phyloP scores from a whole-genome alignment of 78 protist species.

The Emiliania huxleyi region DNA sequence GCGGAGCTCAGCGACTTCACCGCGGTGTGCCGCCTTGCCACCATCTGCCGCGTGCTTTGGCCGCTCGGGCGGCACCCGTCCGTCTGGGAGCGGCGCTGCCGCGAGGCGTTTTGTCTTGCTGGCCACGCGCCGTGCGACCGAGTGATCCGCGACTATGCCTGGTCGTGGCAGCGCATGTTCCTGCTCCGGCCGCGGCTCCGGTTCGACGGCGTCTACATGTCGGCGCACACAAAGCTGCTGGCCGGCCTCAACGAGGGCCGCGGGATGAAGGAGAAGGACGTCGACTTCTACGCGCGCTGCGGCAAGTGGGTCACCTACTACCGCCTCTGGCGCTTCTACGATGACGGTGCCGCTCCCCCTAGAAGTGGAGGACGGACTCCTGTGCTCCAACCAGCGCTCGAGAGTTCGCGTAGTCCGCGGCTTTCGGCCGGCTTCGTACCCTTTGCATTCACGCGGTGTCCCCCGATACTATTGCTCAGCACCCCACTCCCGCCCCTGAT shows the following conservation, averaged over 20 bases:
- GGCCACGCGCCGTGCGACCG: not conserved
- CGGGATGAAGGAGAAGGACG: slow-evolving; percentile 14
- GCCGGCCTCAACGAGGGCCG: not conserved
- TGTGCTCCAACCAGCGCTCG: too few species aligned
- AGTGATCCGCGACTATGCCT: not conserved
- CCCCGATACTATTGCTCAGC: too few species aligned
- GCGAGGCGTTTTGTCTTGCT: not conserved
- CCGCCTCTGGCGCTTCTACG: not conserved
- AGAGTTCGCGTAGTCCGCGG: too few species aligned
- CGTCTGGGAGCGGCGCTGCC: not conserved
- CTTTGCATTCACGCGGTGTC: too few species aligned
- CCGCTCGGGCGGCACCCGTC: not conserved
- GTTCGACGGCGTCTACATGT: not conserved
- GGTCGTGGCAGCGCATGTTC: not conserved
- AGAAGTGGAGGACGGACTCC: too few species aligned
- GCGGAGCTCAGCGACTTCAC: not conserved
- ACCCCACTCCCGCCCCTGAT: too few species aligned
- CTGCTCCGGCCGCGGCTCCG: not conserved
- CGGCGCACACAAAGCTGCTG: not conserved
- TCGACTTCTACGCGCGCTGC: not conserved
- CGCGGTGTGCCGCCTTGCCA: not conserved
- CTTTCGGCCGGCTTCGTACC: too few species aligned
- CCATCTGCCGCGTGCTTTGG: not conserved
- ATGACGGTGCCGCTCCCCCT: too few species aligned
- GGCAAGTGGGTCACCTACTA: not conserved